A percentile compares a stretch with the other conserved stretches of the same genome.
Conservation (phyloP, 441 rosid genomes). For the Jatropha multifida region DNA sequence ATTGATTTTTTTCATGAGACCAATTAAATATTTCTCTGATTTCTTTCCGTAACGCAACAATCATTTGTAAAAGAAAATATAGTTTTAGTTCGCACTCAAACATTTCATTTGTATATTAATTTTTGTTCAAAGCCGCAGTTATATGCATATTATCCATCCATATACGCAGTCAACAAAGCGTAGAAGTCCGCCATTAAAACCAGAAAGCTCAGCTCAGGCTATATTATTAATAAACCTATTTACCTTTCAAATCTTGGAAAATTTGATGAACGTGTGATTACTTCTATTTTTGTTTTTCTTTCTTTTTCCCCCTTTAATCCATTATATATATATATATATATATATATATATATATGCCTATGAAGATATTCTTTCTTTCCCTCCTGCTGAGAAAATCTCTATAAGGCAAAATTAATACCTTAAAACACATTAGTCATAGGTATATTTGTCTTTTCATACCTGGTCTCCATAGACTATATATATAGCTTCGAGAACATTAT, state of each 20-base stretch:
- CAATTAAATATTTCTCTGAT: not conserved
- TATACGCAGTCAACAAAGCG: not conserved
- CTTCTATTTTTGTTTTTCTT: not conserved
- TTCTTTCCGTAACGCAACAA: slow-evolving; percentile 3
- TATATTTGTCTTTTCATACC: not conserved
- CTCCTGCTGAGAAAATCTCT: not conserved
- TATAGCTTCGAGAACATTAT: not conserved
- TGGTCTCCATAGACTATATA: not conserved
- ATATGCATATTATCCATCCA: not conserved
- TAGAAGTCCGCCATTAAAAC: not conserved
- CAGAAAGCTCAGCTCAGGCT: not conserved
- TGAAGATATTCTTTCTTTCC: no score
- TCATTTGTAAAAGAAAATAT: not conserved
- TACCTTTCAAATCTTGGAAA: not conserved
- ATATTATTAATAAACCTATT: no score
- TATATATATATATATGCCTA: no score
- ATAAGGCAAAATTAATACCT: not conserved
- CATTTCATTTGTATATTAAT: not conserved
- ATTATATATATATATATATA: no score
- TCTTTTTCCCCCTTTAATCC: not conserved
- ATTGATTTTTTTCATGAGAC: not conserved
- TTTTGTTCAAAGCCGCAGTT: not conserved
- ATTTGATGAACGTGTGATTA: not conserved
- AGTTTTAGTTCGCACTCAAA: not conserved
- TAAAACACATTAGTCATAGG: no score